These are phyloP conservation scores for Rhynchospora pubera DNA, from an alignment of 176 grass and related monocot species.

Conservation along the genomic window DNA sequence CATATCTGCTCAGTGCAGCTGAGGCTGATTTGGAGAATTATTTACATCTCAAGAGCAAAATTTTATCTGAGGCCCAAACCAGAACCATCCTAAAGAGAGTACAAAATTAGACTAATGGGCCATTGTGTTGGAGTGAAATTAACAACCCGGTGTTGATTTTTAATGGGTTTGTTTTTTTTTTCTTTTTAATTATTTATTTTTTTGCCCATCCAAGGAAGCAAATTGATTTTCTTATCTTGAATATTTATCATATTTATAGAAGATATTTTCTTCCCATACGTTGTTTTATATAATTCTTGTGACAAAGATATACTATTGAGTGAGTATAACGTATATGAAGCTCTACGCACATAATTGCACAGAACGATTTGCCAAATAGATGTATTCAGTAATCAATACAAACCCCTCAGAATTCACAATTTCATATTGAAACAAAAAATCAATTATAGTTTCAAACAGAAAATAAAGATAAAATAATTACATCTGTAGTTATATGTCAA, in stretches of 20 bases:
- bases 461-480: not conserved
- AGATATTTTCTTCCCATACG: too few species aligned
- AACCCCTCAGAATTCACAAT: not conserved
- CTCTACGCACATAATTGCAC: not conserved
- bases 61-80: too few species aligned
- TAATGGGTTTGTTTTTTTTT: not conserved
- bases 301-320: too few species aligned
- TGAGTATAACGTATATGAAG: too few species aligned
- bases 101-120: not conserved
- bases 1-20: not conserved
- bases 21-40: not conserved
- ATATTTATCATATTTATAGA: too few species aligned
- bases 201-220: not conserved
- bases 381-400: not conserved
- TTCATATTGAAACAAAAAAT: not conserved
- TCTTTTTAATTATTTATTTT: not conserved
- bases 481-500: not conserved
- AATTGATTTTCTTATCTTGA: too few species aligned
- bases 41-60: too few species aligned
- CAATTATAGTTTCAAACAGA: not conserved
- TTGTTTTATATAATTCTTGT: too few species aligned
- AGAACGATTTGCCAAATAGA: not conserved
- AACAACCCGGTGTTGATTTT: not conserved
- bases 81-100: not conserved
- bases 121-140: not conserved